A percentile compares a stretch with the other conserved stretches of the same genome.
These are phyloP conservation scores for Saprolegnia diclina DNA, from an alignment of 352 stramenopile species.

Conservation along the genomic window DNA sequence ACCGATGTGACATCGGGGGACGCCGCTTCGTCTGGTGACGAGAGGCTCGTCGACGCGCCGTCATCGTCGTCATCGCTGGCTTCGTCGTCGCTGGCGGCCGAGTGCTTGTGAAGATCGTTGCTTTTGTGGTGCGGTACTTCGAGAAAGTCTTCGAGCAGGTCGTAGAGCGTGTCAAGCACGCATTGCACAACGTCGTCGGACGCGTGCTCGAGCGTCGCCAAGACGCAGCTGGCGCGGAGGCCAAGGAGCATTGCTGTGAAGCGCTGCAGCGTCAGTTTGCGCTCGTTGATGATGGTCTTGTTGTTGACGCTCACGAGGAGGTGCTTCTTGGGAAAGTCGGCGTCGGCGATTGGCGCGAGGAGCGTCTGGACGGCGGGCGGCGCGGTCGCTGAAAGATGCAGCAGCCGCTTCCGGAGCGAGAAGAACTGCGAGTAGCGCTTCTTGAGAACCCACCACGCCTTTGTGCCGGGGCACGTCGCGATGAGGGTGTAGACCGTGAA, in stretches of 20 bases:
- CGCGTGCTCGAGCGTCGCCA: neutral
- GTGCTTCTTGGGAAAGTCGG: constrained; percentile 19
- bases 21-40: neutral
- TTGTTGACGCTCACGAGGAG: constrained; percentile 6
- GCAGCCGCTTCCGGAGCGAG: constrained; percentile 41
- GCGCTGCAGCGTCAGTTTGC: constrained; percentile 1
- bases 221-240: constrained; percentile 8
- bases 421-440: constrained; percentile 70
- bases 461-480: constrained; percentile 39
- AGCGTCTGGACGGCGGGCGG: neutral
- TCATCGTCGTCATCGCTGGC: neutral
- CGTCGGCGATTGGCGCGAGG: neutral
- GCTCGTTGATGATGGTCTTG: constrained; percentile 3
- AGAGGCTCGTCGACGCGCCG: neutral
- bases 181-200: neutral
- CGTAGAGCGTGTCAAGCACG: constrained; percentile 38
- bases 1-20: neutral
- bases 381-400: constrained; percentile 28
- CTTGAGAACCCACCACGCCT: constrained; percentile 43
- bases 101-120: constrained; percentile 34
- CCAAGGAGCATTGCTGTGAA: constrained; percentile 3
- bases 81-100: too few species aligned
- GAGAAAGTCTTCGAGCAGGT: constrained; percentile 73
- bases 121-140: constrained; percentile 73
- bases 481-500: constrained; percentile 65